Percentiles rank a stretch among this genome's conserved stretches.
phyloP scores from a whole-genome alignment of 2,329 filamentous ascomycete species.

The Stagonosporopsis vannaccii region DNA sequence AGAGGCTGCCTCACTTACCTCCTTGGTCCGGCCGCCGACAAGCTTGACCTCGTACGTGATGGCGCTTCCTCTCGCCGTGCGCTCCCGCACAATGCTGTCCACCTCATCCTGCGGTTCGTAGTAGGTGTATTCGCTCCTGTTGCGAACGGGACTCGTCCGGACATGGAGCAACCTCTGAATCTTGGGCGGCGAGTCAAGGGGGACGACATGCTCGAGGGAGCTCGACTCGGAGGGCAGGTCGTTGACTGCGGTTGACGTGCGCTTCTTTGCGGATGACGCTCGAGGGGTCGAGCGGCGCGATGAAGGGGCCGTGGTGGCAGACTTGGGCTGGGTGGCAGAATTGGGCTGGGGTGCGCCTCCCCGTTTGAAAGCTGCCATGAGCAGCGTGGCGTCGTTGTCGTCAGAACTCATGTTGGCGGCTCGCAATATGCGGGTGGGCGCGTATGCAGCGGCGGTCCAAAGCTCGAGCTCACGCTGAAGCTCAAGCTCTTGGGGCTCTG shows the following conservation, averaged over 20 bases:
- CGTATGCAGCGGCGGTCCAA: not conserved
- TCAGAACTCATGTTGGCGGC: conserved; percentile 34
- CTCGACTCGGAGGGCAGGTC: conserved; percentile 25
- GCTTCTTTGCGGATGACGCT: not conserved
- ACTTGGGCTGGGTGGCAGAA: conserved; percentile 4
- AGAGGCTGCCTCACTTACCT: conserved; percentile 47
- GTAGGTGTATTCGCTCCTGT: conserved; percentile 45
- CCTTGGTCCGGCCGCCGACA: conserved; percentile 47
- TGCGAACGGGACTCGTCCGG: conserved; percentile 31
- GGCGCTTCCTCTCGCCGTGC: conserved; percentile 39
- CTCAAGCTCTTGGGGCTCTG: not conserved
- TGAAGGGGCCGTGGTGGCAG: not conserved
- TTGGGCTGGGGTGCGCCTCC: not conserved
- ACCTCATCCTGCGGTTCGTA: conserved; percentile 46
- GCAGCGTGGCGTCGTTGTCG: conserved; percentile 31
- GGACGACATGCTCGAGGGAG: conserved; percentile 14
- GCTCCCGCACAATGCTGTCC: conserved; percentile 51
- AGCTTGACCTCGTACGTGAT: conserved; percentile 54
- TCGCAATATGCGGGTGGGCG: not conserved
- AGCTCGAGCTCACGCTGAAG: too few species aligned
- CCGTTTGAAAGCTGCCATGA: conserved; percentile 42
- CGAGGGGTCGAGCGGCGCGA: not conserved
- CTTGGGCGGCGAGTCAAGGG: not conserved
- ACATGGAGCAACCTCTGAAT: conserved; percentile 34
- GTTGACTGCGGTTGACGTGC: conserved; percentile 23